Evolutionary conservation across 2,329 filamentous ascomycete genomes (phyloP).

Genomic region (Fusarium mangiferae): DNA sequence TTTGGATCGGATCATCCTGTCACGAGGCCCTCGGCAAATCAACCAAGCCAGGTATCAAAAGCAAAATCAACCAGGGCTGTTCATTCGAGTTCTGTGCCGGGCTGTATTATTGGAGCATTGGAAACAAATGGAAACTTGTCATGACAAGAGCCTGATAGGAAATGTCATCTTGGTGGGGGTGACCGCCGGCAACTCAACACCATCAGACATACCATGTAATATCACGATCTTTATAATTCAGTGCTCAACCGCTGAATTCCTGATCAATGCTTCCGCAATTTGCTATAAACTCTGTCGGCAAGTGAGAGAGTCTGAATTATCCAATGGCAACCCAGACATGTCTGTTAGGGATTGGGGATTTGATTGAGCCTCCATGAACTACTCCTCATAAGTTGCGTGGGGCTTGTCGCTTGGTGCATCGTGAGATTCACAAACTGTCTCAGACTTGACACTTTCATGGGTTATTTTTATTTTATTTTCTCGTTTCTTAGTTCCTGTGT

Average conservation of each 20-base stretch:
- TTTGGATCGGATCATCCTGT: constrained; percentile 15
- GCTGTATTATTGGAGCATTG: not conserved
- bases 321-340: not conserved
- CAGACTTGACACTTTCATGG: not conserved
- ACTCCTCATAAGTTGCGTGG: not conserved
- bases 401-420: not conserved
- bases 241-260: not conserved
- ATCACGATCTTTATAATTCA: constrained; percentile 3
- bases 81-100: not conserved
- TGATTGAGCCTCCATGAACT: not conserved
- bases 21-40: constrained; percentile 13
- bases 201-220: not conserved
- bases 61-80: constrained; percentile 1
- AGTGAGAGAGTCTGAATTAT: not conserved
- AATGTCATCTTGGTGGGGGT: not conserved
- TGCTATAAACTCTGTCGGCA: not conserved
- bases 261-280: not conserved
- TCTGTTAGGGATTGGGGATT: not conserved
- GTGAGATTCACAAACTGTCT: not conserved
- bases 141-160: constrained; percentile 5
- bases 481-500: not conserved
- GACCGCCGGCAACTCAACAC: constrained; percentile 2
- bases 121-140: constrained; percentile 6
- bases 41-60: constrained; percentile 4
- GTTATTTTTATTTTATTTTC: not conserved